A percentile compares a stretch with the other conserved stretches of the same genome.
Evolutionary conservation across 2,329 filamentous ascomycete species (phyloP).

Genomic region (Nothophaeocryptopus gaeumannii): DNA sequence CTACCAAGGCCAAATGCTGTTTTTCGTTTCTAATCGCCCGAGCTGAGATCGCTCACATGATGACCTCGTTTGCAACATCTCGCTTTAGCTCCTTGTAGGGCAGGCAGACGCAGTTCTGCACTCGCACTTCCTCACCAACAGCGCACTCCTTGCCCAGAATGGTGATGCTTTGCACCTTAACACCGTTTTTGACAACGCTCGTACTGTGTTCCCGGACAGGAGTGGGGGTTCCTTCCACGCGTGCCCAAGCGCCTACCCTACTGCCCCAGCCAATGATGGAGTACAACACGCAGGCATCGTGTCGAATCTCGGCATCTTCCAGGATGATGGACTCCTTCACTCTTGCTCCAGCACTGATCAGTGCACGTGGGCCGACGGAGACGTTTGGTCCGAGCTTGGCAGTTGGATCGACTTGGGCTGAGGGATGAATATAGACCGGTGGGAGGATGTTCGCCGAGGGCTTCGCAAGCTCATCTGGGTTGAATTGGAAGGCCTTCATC

Average conservation of each 20-base stretch:
- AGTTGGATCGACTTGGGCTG: constrained; percentile 84
- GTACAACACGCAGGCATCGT: constrained; percentile 93
- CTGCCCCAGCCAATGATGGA: constrained; percentile 97
- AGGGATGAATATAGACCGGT: constrained; percentile 93
- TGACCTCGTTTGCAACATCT: constrained; percentile 81
- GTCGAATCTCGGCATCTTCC: constrained; percentile 92
- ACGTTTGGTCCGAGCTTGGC: constrained; percentile 97
- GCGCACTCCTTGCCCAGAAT: constrained; percentile 95
- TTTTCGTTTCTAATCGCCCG: too few species aligned
- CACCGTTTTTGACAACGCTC: constrained; percentile 93
- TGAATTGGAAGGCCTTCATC: constrained; percentile 83
- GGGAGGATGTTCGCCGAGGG: constrained; percentile 85
- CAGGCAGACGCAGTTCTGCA: constrained; percentile 97
- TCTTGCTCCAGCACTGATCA: constrained; percentile 80
- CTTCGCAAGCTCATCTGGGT: constrained; percentile 75
- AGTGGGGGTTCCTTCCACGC: constrained; percentile 91
- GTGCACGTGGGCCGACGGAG: constrained; percentile 84
- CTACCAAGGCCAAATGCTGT: too few species aligned
- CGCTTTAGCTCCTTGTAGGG: constrained; percentile 98
- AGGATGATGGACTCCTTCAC: constrained; percentile 96
- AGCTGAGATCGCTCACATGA: constrained; percentile 62
- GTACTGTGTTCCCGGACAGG: constrained; percentile 85
- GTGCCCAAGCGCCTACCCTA: constrained; percentile 94
- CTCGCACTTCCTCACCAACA: constrained; percentile 88
- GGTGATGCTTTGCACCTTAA: constrained; percentile 98